phyloP scores from a whole-genome alignment of 257 asterid genomes.

The Paulownia fortunei region DNA sequence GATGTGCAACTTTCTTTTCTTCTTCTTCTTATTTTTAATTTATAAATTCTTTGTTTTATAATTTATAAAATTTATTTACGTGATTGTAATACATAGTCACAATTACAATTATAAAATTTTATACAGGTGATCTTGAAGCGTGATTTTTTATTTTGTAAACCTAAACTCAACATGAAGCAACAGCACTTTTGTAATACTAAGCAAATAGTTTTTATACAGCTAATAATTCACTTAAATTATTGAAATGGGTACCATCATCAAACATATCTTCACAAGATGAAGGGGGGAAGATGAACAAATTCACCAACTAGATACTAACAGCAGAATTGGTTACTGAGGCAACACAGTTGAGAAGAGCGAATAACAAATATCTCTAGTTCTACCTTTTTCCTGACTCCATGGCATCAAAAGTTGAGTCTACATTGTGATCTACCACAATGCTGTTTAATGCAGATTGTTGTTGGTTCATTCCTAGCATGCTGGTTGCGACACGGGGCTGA shows the following conservation, averaged over 20 bases:
- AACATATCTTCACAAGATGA: slow-evolving; percentile 15
- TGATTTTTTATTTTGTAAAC: too few species aligned
- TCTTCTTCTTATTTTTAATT: too few species aligned
- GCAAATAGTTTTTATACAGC: neutral
- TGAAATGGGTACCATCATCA: neutral
- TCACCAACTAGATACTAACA: slow-evolving; percentile 19
- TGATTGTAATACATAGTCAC: too few species aligned
- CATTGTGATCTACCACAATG: neutral
- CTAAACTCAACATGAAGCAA: neutral
- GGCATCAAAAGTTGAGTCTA: slow-evolving; percentile 41
- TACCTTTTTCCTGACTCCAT: slow-evolving; percentile 54
- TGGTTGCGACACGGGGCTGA: slow-evolving; percentile 29
- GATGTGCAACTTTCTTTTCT: too few species aligned
- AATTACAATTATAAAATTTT: too few species aligned
- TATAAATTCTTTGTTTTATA: too few species aligned
- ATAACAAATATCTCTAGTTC: neutral
- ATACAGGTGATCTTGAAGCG: too few species aligned
- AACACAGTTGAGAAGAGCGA: neutral
- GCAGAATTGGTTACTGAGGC: neutral
- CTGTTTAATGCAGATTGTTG: slow-evolving; percentile 16
- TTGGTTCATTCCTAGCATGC: slow-evolving; percentile 35
- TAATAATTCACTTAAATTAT: slow-evolving; percentile 4
- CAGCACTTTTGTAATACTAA: neutral
- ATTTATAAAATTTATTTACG: too few species aligned
- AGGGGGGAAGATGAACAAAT: neutral